A percentile compares a stretch with the other conserved stretches of the same genome.
phyloP scores from a whole-genome alignment of 164 flowering plant species.

The Vitis amurensis region DNA sequence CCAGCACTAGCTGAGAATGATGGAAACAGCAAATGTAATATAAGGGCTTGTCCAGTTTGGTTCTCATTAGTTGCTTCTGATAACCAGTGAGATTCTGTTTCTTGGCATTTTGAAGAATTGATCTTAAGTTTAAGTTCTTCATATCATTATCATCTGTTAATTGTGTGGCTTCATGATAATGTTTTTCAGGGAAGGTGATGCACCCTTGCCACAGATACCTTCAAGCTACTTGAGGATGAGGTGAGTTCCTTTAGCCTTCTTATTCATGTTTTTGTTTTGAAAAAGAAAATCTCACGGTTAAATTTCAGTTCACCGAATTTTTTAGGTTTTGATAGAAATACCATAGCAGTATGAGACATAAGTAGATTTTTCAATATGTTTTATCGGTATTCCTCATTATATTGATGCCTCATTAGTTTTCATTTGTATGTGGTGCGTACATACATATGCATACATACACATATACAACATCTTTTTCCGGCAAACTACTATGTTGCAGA shows the following conservation, averaged over 20 bases:
- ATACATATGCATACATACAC: background rate
- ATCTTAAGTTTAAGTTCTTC: background rate
- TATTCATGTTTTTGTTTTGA: background rate
- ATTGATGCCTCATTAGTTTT: background rate
- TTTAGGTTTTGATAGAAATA: background rate
- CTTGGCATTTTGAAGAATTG: background rate
- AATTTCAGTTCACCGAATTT: background rate
- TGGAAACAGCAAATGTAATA: slow-evolving; percentile 10
- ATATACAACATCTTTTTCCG: background rate
- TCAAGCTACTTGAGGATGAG: slow-evolving; percentile 50
- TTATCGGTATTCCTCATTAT: background rate
- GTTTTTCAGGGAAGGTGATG: slow-evolving; percentile 35
- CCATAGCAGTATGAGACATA: too few relatives aligned
- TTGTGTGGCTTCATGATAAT: background rate
- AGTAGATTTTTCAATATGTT: too few relatives aligned
- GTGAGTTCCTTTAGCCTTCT: slow-evolving; percentile 24
- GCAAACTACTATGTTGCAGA: background rate
- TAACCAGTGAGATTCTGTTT: slow-evolving; percentile 17
- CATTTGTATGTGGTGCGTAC: background rate
- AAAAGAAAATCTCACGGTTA: background rate
- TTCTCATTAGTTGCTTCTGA: slow-evolving; percentile 27
- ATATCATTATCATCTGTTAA: background rate
- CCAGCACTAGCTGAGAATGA: slow-evolving; percentile 18
- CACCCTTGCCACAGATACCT: slow-evolving; percentile 56
- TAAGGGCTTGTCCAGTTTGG: slow-evolving; percentile 28